Percentiles rank a stretch among this genome's conserved stretches.
Conservation (phyloP, 495 filamentous ascomycete genomes). For the Umbilicaria muhlenbergii region DNA sequence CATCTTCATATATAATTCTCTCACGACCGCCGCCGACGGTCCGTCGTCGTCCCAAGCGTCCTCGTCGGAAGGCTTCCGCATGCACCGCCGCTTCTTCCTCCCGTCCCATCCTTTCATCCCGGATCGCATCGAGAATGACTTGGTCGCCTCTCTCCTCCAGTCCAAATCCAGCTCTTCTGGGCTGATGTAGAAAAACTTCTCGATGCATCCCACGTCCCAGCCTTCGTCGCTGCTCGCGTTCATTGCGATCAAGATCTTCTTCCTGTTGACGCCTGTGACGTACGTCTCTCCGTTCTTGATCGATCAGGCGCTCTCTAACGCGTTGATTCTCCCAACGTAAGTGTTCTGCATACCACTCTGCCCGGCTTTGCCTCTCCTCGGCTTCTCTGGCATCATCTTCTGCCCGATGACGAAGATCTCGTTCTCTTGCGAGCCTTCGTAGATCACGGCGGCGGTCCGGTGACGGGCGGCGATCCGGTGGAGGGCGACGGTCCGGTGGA, state of each 20-base stretch:
- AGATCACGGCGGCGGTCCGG: not conserved
- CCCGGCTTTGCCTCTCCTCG: not conserved
- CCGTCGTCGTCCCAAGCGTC: not conserved
- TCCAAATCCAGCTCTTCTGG: not conserved
- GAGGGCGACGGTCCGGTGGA: too few relatives aligned
- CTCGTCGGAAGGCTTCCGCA: not conserved
- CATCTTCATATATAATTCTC: not conserved
- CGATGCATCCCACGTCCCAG: not conserved
- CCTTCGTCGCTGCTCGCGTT: not conserved
- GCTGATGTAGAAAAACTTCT: not conserved
- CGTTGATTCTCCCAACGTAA: not conserved
- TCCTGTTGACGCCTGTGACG: not conserved
- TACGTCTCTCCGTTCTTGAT: not conserved
- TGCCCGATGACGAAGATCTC: not conserved
- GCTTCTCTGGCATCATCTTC: not conserved
- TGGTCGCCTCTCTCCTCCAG: not conserved
- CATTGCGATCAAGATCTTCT: constrained; percentile 1
- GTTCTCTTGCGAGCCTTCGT: not conserved
- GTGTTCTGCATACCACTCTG: not conserved
- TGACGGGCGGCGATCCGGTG: too few relatives aligned
- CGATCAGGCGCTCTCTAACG: too few relatives aligned
- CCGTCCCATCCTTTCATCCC: not conserved
- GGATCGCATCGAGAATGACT: constrained; percentile 1
- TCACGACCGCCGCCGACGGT: not conserved
- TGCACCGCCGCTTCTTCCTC: not conserved